A percentile compares a stretch with the other conserved stretches of the same genome.
These are phyloP conservation scores for Alloteropsis semialata DNA, from an alignment of 176 grass and related monocot species.

Conservation along the genomic window DNA sequence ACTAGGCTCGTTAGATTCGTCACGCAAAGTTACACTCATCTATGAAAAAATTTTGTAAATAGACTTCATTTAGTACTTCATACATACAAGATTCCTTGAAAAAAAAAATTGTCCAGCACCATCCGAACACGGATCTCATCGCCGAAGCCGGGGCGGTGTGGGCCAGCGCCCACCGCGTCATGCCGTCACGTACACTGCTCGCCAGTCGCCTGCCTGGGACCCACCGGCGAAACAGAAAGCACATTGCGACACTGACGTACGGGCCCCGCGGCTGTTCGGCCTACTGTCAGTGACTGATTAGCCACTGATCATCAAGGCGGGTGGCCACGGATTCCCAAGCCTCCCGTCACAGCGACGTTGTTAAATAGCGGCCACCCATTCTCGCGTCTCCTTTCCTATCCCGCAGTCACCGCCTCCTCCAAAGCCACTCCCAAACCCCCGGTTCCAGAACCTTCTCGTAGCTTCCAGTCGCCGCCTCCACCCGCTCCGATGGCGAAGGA, in stretches of 20 bases:
- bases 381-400: not conserved
- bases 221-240: not conserved
- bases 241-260: not conserved
- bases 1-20: too few species aligned
- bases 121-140: too few species aligned
- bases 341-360: not conserved
- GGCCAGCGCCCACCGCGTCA: not conserved
- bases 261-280: not conserved
- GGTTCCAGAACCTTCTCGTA: slow-evolving; percentile 30
- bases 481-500: slow-evolving; percentile 77
- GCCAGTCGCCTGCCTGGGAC: not conserved
- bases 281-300: not conserved
- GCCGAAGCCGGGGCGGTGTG: slow-evolving; percentile 18
- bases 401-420: not conserved
- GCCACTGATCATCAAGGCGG: too few species aligned
- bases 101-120: too few species aligned
- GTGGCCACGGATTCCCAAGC: not conserved
- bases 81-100: too few species aligned
- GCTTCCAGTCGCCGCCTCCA: not conserved
- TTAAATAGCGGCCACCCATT: slow-evolving; percentile 43
- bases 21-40: not conserved
- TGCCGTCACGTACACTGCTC: not conserved
- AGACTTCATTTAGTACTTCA: too few species aligned
- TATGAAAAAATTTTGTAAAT: too few species aligned
- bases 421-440: not conserved